Base-by-base conservation (phyloP, 108 stramenopile genomes). In the Nannochloropsis salina region DNA sequence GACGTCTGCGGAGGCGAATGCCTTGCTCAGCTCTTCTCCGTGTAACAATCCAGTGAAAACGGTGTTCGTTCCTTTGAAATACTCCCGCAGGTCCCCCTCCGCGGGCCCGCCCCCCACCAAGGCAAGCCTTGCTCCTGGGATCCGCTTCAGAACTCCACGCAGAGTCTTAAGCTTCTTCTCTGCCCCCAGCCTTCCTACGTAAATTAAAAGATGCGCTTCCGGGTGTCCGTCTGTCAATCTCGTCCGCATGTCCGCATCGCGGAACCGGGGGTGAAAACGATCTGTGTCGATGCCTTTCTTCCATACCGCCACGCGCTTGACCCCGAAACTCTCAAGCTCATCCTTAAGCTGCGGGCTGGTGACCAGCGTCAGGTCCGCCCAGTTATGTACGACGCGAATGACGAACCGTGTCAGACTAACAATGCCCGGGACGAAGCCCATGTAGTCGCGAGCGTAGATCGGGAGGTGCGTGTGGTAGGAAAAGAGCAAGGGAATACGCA, bases 381-480 rank as follows among this genome's bases (percentile, higher is more conserved):
- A 89, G 80, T 91, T 86, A 85, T 97, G 98, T 9, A 88, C 93
- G 85, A 90, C 92, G 42, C 95, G 92, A 10, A 98, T 79, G 9
- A 93, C 44, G 22, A 86, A 88, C 95, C 95, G 96, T 9, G 93
- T 87, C 43, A 94, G 80, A 51, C 93, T 87, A 86, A 95, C 94
- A 83, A 94, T 90, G n/a, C 93, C 90, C 10, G 95, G 96, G 20
- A 97, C 87, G 83, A 86, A 86, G 9, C 86, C 86, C 40, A 96
- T 84, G 86, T 98, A 98, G 79, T 95, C 92, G 9, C 92, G 86
- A 9, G 93, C 96, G 87, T 98, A 98, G 9, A 92, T 85, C 10
- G 97, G 96, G 10, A 98, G 90, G 86, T 97, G 96, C 4, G 98
- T 98, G 92, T 98, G 98, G 85, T 98, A 98, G 79, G 93, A 93